Conservation (phyloP, 1,139 yeast genomes). For the Yamadazyma spencermartinsiae region DNA sequence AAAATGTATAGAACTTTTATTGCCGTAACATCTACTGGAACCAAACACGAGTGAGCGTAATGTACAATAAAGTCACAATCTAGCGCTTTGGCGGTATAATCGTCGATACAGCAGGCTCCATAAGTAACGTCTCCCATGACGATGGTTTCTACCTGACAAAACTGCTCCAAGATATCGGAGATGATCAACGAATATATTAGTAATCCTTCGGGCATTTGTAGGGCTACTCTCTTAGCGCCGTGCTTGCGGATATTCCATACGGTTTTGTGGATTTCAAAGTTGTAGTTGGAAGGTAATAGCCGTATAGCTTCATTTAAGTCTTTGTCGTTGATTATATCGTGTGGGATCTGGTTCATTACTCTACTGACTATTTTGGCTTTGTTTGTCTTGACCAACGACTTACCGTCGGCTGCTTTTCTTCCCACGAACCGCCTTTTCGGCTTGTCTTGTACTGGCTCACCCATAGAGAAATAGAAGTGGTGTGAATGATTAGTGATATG, state of each 20-base stretch:
- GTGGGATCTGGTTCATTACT: conserved; percentile 87
- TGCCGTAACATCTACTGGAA: conserved; percentile 87
- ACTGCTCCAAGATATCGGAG: conserved; percentile 88
- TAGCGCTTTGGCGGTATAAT: conserved; percentile 86
- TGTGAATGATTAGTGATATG: too few relatives aligned
- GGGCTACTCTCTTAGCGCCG: conserved; percentile 73
- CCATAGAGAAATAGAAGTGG: too few relatives aligned
- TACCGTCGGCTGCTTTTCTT: conserved; percentile 20
- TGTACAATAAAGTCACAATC: conserved; percentile 95
- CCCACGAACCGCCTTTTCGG: conserved; percentile 42
- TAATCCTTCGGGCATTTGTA: conserved; percentile 98
- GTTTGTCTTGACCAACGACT: conserved; percentile 26
- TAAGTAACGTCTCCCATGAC: conserved; percentile 99
- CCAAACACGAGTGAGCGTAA: conserved; percentile 96
- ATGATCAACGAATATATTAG: conserved; percentile 83
- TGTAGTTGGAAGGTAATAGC: conserved; percentile 84
- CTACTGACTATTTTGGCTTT: conserved; percentile 46
- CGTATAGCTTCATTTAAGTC: conserved; percentile 81
- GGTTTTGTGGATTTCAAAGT: conserved; percentile 93
- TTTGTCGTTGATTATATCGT: conserved; percentile 73
- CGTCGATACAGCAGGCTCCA: conserved; percentile 99
- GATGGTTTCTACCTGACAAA: conserved; percentile 81
- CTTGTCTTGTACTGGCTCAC: too few relatives aligned
- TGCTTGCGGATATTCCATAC: conserved; percentile 86
- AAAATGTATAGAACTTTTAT: conserved; percentile 93